These are phyloP conservation scores for Penicillium egyptiacum DNA, from an alignment of 495 filamentous ascomycete genomes.

Conservation along the genomic window DNA sequence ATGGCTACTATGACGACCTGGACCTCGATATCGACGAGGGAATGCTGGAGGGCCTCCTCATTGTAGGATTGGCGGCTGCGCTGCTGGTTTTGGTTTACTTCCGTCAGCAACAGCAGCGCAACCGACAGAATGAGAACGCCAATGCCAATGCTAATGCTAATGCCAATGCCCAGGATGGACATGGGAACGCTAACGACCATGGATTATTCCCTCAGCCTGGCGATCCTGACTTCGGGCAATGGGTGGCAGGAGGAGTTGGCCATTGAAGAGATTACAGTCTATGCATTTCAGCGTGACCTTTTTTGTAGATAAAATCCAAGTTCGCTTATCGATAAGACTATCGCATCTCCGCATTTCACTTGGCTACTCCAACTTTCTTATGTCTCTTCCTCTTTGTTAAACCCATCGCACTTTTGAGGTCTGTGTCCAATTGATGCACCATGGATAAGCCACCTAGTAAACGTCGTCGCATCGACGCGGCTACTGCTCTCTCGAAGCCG, in stretches of 20 bases:
- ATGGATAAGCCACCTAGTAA: slow-evolving; percentile 43
- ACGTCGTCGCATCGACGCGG: slow-evolving; percentile 56
- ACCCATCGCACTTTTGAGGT: not conserved
- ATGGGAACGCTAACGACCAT: slow-evolving; percentile 52
- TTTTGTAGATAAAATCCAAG: slow-evolving; percentile 19
- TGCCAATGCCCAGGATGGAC: slow-evolving; percentile 33
- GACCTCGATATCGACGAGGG: slow-evolving; percentile 68
- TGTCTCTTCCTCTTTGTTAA: not conserved
- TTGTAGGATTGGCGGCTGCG: slow-evolving; percentile 71
- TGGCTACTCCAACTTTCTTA: not conserved
- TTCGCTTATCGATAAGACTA: slow-evolving; percentile 27
- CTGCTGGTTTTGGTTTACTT: slow-evolving; percentile 80
- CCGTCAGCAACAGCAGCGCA: slow-evolving; percentile 65
- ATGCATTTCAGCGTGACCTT: slow-evolving; percentile 8
- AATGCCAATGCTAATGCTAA: slow-evolving; percentile 27
- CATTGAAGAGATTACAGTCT: slow-evolving; percentile 51
- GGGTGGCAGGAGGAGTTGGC: slow-evolving; percentile 74
- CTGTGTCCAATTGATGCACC: not conserved
- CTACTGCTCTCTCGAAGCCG: slow-evolving; percentile 57
- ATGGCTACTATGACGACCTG: slow-evolving; percentile 65
- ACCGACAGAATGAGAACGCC: slow-evolving; percentile 45
- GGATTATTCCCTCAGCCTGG: slow-evolving; percentile 72
- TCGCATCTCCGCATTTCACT: slow-evolving; percentile 1
- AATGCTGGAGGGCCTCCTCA: slow-evolving; percentile 80
- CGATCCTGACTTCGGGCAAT: slow-evolving; percentile 69